These are phyloP conservation scores for Beauveria medogensis DNA, from an alignment of 2,329 filamentous ascomycete genomes.

Conservation along the genomic window DNA sequence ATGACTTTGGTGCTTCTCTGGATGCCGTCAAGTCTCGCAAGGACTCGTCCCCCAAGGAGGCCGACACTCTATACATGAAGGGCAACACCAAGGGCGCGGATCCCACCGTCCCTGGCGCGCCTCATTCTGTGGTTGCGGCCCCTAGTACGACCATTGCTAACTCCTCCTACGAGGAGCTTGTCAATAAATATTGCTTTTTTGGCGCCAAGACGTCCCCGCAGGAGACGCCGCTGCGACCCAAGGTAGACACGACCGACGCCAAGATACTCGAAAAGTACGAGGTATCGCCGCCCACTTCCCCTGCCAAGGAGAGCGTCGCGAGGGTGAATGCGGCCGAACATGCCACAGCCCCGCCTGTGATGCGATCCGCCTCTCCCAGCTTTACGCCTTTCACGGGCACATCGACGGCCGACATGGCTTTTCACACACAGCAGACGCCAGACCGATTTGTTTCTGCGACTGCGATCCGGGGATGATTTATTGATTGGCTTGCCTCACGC, in stretches of 20 bases:
- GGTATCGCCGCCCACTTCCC: not conserved
- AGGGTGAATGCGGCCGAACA: slow-evolving; percentile 31
- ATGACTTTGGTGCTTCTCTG: slow-evolving; percentile 92
- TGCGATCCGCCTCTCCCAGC: slow-evolving; percentile 36
- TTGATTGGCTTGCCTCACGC: too few relatives aligned
- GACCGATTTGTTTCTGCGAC: slow-evolving; percentile 39
- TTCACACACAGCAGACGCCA: slow-evolving; percentile 29
- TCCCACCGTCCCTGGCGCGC: slow-evolving; percentile 20
- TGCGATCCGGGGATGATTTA: slow-evolving; percentile 34
- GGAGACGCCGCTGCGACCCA: not conserved
- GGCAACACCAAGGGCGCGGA: slow-evolving; percentile 27
- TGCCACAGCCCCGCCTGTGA: slow-evolving; percentile 15
- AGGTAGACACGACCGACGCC: slow-evolving; percentile 19
- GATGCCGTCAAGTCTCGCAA: slow-evolving; percentile 71
- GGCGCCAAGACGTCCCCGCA: slow-evolving; percentile 39
- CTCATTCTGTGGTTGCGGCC: slow-evolving; percentile 12
- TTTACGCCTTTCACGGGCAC: slow-evolving; percentile 41
- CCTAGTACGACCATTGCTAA: slow-evolving; percentile 56
- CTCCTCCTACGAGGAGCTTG: slow-evolving; percentile 88
- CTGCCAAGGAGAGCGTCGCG: slow-evolving; percentile 33
- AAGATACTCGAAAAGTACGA: slow-evolving; percentile 20
- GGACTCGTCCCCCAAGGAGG: slow-evolving; percentile 48
- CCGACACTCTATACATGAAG: slow-evolving; percentile 53
- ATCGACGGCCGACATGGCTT: slow-evolving; percentile 32
- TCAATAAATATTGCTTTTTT: slow-evolving; percentile 98